Percentiles rank a stretch among this genome's conserved stretches.
Conservation (phyloP, 2,329 filamentous ascomycete genomes). For the Venturia nashicola region DNA sequence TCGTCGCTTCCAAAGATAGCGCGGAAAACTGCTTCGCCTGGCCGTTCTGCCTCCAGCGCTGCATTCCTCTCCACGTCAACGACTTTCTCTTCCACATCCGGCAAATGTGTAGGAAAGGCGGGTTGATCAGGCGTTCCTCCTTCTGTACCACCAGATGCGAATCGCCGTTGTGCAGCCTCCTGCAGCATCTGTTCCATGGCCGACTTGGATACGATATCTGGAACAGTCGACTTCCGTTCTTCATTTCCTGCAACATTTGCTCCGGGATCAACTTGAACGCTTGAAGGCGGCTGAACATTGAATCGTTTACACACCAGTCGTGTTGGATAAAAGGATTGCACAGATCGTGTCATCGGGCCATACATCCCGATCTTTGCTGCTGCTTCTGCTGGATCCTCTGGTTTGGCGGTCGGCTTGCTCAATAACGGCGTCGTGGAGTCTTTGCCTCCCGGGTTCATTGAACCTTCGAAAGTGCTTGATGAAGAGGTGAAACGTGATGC, state of each 20-base stretch:
- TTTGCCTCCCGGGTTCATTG: constrained; percentile 17
- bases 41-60: constrained; percentile 59
- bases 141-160: constrained; percentile 14
- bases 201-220: constrained; percentile 39
- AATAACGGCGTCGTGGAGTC: constrained; percentile 12
- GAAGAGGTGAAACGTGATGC: constrained; percentile 81
- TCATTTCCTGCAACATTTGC: constrained; percentile 16
- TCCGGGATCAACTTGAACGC: constrained; percentile 46
- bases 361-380: constrained; percentile 90
- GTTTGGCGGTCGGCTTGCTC: constrained; percentile 8
- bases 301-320: constrained; percentile 89
- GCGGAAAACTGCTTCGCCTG: constrained; percentile 71
- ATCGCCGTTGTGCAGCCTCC: constrained; percentile 24
- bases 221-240: not conserved
- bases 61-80: constrained; percentile 68
- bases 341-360: constrained; percentile 68
- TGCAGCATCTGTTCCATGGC: constrained; percentile 44
- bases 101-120: constrained; percentile 11
- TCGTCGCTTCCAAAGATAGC: constrained; percentile 89
- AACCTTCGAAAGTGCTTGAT: constrained; percentile 27
- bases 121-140: constrained; percentile 14
- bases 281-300: constrained; percentile 51
- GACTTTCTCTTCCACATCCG: constrained; percentile 9
- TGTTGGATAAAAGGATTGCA: constrained; percentile 63
- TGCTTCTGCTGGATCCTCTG: constrained; percentile 61